A percentile compares a stretch with the other conserved stretches of the same genome.
Conservation (phyloP, 139 green algal species). For the Chlorella sp. region DNA sequence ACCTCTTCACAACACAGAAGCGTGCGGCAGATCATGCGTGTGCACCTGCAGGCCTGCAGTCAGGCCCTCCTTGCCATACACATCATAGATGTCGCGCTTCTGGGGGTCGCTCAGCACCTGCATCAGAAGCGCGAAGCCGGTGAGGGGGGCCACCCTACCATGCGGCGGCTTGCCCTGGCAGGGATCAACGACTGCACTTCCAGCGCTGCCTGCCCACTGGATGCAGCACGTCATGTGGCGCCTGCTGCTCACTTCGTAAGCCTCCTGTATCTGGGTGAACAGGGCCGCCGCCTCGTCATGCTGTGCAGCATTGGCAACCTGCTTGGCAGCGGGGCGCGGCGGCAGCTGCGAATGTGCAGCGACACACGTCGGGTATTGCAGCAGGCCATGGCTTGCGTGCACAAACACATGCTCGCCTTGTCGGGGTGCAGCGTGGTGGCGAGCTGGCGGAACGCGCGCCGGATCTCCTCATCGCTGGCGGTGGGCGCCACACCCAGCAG, state of each 20-base stretch:
- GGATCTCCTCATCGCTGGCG: constrained; percentile 48
- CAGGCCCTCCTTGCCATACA: constrained; percentile 66
- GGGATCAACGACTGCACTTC: no score
- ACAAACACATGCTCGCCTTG: constrained; percentile 29
- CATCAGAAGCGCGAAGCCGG: background rate
- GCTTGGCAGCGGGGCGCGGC: no score
- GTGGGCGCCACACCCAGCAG: constrained; percentile 24
- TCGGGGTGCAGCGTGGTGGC: constrained; percentile 66
- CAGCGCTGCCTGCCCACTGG: no score
- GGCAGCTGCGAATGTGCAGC: no score
- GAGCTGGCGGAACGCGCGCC: constrained; percentile 50
- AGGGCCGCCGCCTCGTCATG: constrained; percentile 37
- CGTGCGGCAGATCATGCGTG: no score
- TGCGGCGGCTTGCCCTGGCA: no score
- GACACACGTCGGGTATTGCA: no score
- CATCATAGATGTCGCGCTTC: constrained; percentile 63
- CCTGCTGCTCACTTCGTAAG: constrained; percentile 53
- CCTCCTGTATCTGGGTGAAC: constrained; percentile 61
- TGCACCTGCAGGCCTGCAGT: constrained; percentile 52
- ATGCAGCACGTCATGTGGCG: no score
- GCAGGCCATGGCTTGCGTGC: no score
- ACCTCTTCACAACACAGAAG: no score
- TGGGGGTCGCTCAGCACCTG: constrained; percentile 58
- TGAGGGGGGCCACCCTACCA: no score
- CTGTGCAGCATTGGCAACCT: constrained; percentile 24